These are phyloP conservation scores for Jamesozyma gamospora DNA, from an alignment of 805 yeast genomes.

Conservation along the genomic window DNA sequence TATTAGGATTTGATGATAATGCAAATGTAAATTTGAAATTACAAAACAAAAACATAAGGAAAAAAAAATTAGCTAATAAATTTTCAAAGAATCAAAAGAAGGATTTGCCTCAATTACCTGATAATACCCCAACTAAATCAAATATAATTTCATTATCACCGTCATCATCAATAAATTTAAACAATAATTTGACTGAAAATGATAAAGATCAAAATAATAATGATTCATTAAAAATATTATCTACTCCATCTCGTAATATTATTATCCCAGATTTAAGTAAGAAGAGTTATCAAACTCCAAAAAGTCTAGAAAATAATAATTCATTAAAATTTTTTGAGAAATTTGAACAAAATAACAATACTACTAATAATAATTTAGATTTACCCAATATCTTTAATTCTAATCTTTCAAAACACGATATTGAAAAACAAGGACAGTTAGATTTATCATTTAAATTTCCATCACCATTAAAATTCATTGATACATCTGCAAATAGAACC, in stretches of 20 bases:
- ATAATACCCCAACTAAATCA: not conserved
- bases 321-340: constrained; percentile 19
- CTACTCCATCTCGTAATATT: constrained; percentile 23
- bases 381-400: not conserved
- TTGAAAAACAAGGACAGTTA: constrained; percentile 6
- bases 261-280: constrained; percentile 20
- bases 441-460: constrained; percentile 23
- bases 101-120: not conserved
- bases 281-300: constrained; percentile 8
- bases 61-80: not conserved
- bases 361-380: not conserved
- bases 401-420: not conserved
- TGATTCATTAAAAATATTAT: constrained; percentile 15
- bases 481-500: too few relatives aligned
- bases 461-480: not conserved
- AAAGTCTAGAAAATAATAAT: constrained; percentile 9
- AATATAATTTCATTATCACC: not conserved
- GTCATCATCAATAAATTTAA: not conserved
- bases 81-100: not conserved
- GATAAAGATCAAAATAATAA: not conserved
- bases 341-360: constrained; percentile 8
- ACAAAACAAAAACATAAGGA: constrained; percentile 21
- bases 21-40: constrained; percentile 27
- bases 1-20: constrained; percentile 24
- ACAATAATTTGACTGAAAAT: not conserved